These are phyloP conservation scores for Mycena kentingensis DNA, from an alignment of 768 basidiomycete genomes.

Conservation along the genomic window DNA sequence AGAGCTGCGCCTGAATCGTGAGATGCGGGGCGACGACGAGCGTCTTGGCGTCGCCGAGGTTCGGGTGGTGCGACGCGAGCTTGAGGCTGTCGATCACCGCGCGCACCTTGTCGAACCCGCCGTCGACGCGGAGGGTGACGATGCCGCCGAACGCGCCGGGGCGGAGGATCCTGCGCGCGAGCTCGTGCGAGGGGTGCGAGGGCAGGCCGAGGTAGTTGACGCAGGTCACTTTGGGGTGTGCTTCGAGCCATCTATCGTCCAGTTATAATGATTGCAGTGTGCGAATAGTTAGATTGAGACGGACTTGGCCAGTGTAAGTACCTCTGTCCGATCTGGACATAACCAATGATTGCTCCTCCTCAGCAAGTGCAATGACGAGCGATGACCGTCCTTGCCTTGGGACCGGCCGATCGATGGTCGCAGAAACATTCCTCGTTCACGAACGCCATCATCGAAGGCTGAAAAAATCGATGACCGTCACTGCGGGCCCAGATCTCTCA, in stretches of 20 bases:
- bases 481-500: no score
- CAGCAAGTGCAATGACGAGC: no score
- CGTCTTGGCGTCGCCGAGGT: slow-evolving; percentile 53
- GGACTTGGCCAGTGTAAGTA: no score
- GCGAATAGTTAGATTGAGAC: no score
- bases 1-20: slow-evolving; percentile 62
- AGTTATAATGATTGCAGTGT: no score
- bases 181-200: slow-evolving; percentile 33
- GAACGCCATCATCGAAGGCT: no score
- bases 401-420: no score
- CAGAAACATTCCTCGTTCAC: no score
- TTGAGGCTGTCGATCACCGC: slow-evolving; percentile 39
- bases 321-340: no score
- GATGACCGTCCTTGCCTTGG: no score
- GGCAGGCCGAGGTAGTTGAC: slow-evolving; percentile 37
- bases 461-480: no score
- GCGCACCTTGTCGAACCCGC: slow-evolving; percentile 24
- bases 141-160: slow-evolving; percentile 32
- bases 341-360: no score
- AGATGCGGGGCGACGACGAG: slow-evolving; percentile 60
- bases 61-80: slow-evolving; percentile 35
- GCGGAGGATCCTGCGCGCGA: slow-evolving; percentile 30
- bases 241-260: slow-evolving; percentile 35
- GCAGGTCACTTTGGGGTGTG: slow-evolving; percentile 33
- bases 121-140: slow-evolving; percentile 37